Evolutionary conservation across 2,329 filamentous ascomycete species (phyloP).

Genomic region (Cytospora piceae): DNA sequence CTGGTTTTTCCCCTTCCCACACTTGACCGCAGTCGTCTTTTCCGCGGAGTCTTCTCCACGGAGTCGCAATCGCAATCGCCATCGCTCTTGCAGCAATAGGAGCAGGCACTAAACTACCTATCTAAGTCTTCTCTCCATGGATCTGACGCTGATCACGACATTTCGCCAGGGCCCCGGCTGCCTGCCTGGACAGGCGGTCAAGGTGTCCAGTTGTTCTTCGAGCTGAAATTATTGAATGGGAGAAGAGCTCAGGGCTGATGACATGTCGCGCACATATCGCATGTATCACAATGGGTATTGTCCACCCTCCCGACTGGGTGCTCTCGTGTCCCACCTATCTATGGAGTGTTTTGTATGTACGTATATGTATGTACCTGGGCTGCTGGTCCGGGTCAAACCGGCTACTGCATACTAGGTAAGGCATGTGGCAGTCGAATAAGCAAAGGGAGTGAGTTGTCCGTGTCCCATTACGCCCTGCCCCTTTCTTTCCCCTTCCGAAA

Average conservation of each 20-base stretch:
- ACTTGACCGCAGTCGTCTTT: not conserved
- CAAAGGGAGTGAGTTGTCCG: not conserved
- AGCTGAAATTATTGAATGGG: not conserved
- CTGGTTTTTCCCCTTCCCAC: not conserved
- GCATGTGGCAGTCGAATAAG: not conserved
- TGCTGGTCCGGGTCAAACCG: too few species aligned
- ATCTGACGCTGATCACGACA: not conserved
- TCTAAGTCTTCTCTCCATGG: not conserved
- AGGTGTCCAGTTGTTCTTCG: not conserved
- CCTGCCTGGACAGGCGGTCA: slow-evolving; percentile 2
- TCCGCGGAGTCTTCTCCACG: too few species aligned
- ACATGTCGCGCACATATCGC: not conserved
- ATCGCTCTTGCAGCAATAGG: not conserved
- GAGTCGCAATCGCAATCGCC: not conserved
- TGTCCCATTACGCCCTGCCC: not conserved
- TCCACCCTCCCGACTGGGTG: not conserved
- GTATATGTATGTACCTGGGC: not conserved
- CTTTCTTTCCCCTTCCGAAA: not conserved
- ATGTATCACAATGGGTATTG: not conserved
- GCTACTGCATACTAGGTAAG: too few species aligned
- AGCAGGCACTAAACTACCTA: not conserved
- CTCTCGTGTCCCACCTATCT: not conserved
- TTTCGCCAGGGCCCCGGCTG: not conserved
- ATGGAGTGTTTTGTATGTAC: not conserved
- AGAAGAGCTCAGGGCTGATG: not conserved